A percentile compares a stretch with the other conserved stretches of the same genome.
phyloP scores from a whole-genome alignment of 2,329 filamentous ascomycete genomes.

The Neoarthrinium moseri region DNA sequence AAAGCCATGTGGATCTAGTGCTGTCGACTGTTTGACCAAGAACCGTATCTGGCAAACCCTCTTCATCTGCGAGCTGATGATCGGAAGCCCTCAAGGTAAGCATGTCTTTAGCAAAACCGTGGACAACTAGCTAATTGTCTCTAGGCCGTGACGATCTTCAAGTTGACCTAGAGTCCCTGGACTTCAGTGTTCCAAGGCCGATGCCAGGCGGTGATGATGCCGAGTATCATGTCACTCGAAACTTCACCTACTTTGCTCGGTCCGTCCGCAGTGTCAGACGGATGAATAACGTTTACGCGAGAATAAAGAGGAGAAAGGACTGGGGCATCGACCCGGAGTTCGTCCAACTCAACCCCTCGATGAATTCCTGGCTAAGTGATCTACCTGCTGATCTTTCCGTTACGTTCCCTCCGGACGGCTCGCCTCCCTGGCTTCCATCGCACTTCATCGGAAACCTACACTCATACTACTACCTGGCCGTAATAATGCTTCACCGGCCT shows the following conservation, averaged over 20 bases:
- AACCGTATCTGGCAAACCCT: conserved; percentile 89
- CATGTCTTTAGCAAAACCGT: background rate
- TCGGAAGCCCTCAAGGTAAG: conserved; percentile 85
- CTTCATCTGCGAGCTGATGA: conserved; percentile 85
- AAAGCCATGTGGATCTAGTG: conserved; percentile 64
- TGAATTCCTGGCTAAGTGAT: conserved; percentile 72
- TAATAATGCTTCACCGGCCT: conserved; percentile 85
- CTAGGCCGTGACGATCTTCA: conserved; percentile 75
- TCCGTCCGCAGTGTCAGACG: conserved; percentile 75
- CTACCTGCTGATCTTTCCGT: conserved; percentile 78
- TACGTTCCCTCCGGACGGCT: conserved; percentile 73
- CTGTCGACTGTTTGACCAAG: conserved; percentile 78
- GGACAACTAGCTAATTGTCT: background rate
- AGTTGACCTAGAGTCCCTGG: conserved; percentile 72
- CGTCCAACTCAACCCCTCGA: conserved; percentile 73
- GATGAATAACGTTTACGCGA: conserved; percentile 74
- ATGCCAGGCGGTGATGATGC: conserved; percentile 68
- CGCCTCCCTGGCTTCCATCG: conserved; percentile 79
- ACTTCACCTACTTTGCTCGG: conserved; percentile 79
- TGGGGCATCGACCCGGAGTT: conserved; percentile 88
- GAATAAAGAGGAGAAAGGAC: conserved; percentile 69
- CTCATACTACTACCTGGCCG: conserved; percentile 80
- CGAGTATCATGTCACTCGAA: conserved; percentile 76
- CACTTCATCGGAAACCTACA: conserved; percentile 89
- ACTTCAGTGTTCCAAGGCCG: conserved; percentile 66